These are phyloP conservation scores for Marasmius tenuissimus DNA, from an alignment of 1,284 basidiomycete species.

Conservation along the genomic window DNA sequence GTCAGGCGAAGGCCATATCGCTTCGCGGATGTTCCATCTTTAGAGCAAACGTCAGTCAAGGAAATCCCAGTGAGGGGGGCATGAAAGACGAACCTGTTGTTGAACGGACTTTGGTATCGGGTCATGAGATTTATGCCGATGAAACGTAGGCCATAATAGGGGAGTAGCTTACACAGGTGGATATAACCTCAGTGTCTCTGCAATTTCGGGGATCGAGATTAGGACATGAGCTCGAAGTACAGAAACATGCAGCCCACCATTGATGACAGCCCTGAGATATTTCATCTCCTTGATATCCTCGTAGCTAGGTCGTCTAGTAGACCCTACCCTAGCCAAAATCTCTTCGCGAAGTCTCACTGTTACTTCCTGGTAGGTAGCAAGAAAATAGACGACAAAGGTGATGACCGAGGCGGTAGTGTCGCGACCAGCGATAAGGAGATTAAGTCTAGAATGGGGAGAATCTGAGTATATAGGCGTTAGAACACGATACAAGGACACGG, in stretches of 20 bases:
- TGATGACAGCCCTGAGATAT: constrained; percentile 58
- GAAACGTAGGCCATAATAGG: not conserved
- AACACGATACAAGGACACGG: not conserved
- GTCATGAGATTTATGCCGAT: not conserved
- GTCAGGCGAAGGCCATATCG: constrained; percentile 28
- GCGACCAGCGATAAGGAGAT: constrained; percentile 45
- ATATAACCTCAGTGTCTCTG: constrained; percentile 28
- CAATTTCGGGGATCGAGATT: not conserved
- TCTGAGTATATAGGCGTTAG: constrained; percentile 18
- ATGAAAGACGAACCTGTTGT: not conserved
- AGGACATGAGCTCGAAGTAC: not conserved
- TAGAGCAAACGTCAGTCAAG: not conserved
- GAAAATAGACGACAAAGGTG: constrained; percentile 52
- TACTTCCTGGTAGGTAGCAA: constrained; percentile 50
- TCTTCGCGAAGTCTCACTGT: constrained; percentile 49
- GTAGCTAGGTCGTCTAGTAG: constrained; percentile 43
- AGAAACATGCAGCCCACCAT: constrained; percentile 36
- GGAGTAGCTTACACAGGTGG: constrained; percentile 25
- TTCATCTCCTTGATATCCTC: constrained; percentile 59
- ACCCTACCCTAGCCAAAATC: constrained; percentile 48
- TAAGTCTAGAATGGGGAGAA: constrained; percentile 22
- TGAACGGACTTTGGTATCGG: not conserved
- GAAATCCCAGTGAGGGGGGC: not conserved
- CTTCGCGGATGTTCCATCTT: constrained; percentile 23
- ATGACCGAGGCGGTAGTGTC: constrained; percentile 53